A percentile compares a stretch with the other conserved stretches of the same genome.
phyloP scores from a whole-genome alignment of 1,139 yeast genomes.

The Debaryomyces fabryi region DNA sequence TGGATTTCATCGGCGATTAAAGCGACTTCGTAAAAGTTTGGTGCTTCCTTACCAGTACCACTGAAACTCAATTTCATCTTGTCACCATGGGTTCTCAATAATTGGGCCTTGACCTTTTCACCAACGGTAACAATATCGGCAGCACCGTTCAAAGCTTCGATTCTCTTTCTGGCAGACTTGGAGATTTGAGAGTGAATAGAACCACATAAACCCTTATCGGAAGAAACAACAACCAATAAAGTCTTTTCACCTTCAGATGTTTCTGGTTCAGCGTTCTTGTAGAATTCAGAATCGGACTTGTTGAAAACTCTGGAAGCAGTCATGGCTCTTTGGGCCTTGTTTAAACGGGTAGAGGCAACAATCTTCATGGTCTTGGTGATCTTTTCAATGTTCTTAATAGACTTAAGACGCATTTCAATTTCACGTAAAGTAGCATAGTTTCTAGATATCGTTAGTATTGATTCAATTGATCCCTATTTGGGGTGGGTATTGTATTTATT shows the following conservation, averaged over 20 bases:
- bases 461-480: background rate
- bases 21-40: slow-evolving; percentile 88
- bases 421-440: slow-evolving; percentile 98
- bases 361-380: slow-evolving; percentile 99
- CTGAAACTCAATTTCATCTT: slow-evolving; percentile 74
- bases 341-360: slow-evolving; percentile 96
- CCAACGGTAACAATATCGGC: slow-evolving; percentile 89
- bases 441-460: slow-evolving; percentile 43
- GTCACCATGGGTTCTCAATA: slow-evolving; percentile 77
- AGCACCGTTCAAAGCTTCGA: slow-evolving; percentile 59
- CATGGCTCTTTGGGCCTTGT: slow-evolving; percentile 97
- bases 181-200: slow-evolving; percentile 95
- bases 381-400: slow-evolving; percentile 97
- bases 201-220: slow-evolving; percentile 99
- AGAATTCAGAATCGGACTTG: slow-evolving; percentile 78
- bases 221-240: slow-evolving; percentile 83
- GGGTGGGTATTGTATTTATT: background rate
- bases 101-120: slow-evolving; percentile 90
- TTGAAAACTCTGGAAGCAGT: slow-evolving; percentile 84
- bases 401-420: slow-evolving; percentile 96
- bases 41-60: slow-evolving; percentile 96
- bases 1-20: slow-evolving; percentile 84
- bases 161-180: slow-evolving; percentile 77
- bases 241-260: slow-evolving; percentile 57
- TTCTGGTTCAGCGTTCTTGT: slow-evolving; percentile 78